Evolutionary conservation across 2,329 filamentous ascomycete species (phyloP), one percentile per base, ranked within the genome.

Genomic region (Elsinoe perseae): DNA sequence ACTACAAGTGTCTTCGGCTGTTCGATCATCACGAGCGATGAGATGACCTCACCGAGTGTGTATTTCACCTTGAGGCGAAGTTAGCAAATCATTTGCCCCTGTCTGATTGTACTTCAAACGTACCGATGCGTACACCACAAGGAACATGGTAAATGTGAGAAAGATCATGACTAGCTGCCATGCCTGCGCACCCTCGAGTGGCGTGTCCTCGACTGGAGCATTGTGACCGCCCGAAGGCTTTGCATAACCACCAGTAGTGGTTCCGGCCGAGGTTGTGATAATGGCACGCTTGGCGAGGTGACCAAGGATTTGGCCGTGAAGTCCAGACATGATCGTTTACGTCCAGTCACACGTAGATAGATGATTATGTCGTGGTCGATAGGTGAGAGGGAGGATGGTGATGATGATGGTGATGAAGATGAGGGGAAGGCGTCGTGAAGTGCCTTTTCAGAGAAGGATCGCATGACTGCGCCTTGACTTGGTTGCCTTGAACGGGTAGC

Each of bases 11-110:
- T 76, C 61, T 77, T 72, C 34, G 80, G 76, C 46, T 79, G 79
- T 68, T 87, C 84, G 63, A 87, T 75, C 71, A 83, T 81, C 59
- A 82, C 76, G 40, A 87, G 76, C 4, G 80, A 81, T 1, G 80
- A 76, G 43, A 86, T 72, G 56, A 87, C 73, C 57, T 77, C 70
- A 56, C 78, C 78, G 61, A 83, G 78, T 43, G 80, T 82, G 70
- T 86, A 87, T 44, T 63, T 61, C 58, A 70, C 61, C 65, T 68
- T 50, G 48, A 20, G 23, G 55, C 56, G 23, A 40, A 40, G 56
- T 58, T 57, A 61, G 57, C 38, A 36, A 36, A 6, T 14, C 12
- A 32, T 25, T n/a, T n/a, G n/a, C n/a, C n/a, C n/a, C n/a, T 30
- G n/a, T 50, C 8, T 12, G 23, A 3, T 30, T 20, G 52, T 16